phyloP scores from a whole-genome alignment of 352 stramenopile genomes.

The Phytophthora crassamura region DNA sequence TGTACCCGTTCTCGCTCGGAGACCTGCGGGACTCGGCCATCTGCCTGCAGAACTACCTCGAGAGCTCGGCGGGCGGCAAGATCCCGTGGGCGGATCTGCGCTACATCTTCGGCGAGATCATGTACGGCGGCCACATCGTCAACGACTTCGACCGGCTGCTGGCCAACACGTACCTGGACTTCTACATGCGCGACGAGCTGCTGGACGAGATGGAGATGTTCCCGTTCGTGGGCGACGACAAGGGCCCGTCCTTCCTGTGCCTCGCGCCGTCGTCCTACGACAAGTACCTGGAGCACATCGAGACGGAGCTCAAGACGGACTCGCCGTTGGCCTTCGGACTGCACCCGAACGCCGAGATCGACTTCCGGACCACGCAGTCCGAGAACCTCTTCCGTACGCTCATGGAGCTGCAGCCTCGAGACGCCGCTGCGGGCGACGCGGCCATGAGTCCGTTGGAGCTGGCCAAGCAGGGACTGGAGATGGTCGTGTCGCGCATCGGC shows the following conservation, averaged over 20 bases:
- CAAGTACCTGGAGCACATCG: slow-evolving; percentile 98
- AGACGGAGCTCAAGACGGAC: slow-evolving; percentile 96
- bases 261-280: slow-evolving; percentile 96
- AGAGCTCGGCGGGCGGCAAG: slow-evolving; percentile 94
- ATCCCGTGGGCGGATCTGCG: slow-evolving; percentile 97
- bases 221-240: slow-evolving; percentile 97
- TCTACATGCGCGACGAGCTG: slow-evolving; percentile 98
- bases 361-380: slow-evolving; percentile 97
- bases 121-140: slow-evolving; percentile 97
- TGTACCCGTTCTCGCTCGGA: slow-evolving; percentile 97
- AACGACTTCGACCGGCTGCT: slow-evolving; percentile 96
- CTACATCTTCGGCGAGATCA: slow-evolving; percentile 98
- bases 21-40: slow-evolving; percentile 96
- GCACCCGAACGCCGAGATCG: slow-evolving; percentile 98
- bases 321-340: slow-evolving; percentile 98
- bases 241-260: slow-evolving; percentile 94
- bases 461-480: slow-evolving; percentile 89
- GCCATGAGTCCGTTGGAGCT: slow-evolving; percentile 93
- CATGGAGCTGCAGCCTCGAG: slow-evolving; percentile 95
- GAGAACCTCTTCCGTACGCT: slow-evolving; percentile 96
- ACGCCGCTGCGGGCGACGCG: slow-evolving; percentile 87
- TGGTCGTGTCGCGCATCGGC: slow-evolving; percentile 95
- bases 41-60: slow-evolving; percentile 97
- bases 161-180: slow-evolving; percentile 97
- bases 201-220: slow-evolving; percentile 99